Conservation (phyloP, 2,329 filamentous ascomycete species). For the Xylariaceae sp. region DNA sequence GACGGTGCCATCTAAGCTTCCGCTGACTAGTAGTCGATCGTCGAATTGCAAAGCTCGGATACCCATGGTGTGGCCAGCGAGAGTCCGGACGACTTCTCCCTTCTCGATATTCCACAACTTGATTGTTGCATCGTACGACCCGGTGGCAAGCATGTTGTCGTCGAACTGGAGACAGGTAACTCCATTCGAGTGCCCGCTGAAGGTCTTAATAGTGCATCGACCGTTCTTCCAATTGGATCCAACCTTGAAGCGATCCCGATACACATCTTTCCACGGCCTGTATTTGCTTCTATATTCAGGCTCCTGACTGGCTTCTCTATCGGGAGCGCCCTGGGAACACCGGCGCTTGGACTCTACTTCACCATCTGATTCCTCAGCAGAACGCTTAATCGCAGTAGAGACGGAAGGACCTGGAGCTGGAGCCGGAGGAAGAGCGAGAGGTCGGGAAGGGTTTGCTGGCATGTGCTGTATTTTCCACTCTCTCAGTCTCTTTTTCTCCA, state of each 20-base stretch:
- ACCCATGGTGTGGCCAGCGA: constrained; percentile 76
- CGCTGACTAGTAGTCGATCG: constrained; percentile 84
- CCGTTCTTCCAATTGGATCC: constrained; percentile 98
- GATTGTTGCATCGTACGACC: constrained; percentile 90
- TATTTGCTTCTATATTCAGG: constrained; percentile 45
- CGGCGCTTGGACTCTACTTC: constrained; percentile 33
- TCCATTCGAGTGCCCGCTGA: constrained; percentile 85
- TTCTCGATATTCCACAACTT: constrained; percentile 96
- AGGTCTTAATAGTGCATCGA: constrained; percentile 76
- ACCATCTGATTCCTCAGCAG: constrained; percentile 23
- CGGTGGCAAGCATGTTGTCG: constrained; percentile 86
- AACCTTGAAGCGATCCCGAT: constrained; percentile 91
- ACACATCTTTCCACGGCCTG: constrained; percentile 93
- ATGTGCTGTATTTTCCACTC: constrained; percentile 76
- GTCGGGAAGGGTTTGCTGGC: constrained; percentile 54
- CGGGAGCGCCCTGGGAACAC: constrained; percentile 26
- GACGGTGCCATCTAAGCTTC: constrained; percentile 80
- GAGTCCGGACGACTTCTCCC: constrained; percentile 78
- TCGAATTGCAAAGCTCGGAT: constrained; percentile 92
- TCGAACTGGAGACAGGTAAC: constrained; percentile 69
- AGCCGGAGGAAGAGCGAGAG: constrained; percentile 18
- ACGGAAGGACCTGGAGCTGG: constrained; percentile 8
- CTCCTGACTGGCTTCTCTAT: constrained; percentile 10
- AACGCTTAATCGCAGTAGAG: constrained; percentile 31
- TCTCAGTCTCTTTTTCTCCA: constrained; percentile 83